Base-by-base conservation (phyloP, 2,329 filamentous ascomycete species). In the Colletotrichum falcatum region DNA sequence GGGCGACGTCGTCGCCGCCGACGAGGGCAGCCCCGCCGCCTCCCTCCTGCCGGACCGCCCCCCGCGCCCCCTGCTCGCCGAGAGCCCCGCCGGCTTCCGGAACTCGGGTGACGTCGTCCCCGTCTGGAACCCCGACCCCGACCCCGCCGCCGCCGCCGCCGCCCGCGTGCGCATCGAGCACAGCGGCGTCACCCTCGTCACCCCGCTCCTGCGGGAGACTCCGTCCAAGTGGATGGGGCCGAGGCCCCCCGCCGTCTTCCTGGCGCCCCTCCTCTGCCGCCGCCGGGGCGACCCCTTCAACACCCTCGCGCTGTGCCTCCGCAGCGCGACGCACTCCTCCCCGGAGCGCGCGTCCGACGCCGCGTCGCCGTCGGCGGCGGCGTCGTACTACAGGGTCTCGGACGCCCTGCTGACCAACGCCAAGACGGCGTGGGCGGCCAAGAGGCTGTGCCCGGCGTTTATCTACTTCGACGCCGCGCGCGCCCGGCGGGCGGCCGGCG, bases 181-280 rank as follows among this genome's bases (percentile, higher is more conserved):
- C 14, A 28, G 18, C n/a, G 59, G 59, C 16, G 46, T 61, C 14
- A 39, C 44, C 3, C 11, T 61, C 23, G 20, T 11, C 18, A 51
- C 59, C n/a, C 59, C 59, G 23, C 59, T 61, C 5, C 30, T 30
- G 14, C n/a, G 16, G 20, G 23, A 37, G 33, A 39, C 6, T 1
- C 33, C 59, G 12, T 61, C 59, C 9, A 61, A 20, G 20, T 61
- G 59, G 59, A 9, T 61, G 12, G 20, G 9, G 42, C 7, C 11
- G 14, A 5, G 42, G 6, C 30, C 5, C 2, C 3, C 14, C 23
- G 12, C 6, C 30, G 33, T 37, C 6, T 61, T 37, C 33, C 46
- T 61, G 6, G 59, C 59, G n/a, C 46, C 59, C 8, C 23, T 61
- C 4, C 59, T 35, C 11, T 61, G 59, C 20, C 44, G 23, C 5